Base-by-base conservation (phyloP, 768 basidiomycete species). In the Boletus reticuloceps region DNA sequence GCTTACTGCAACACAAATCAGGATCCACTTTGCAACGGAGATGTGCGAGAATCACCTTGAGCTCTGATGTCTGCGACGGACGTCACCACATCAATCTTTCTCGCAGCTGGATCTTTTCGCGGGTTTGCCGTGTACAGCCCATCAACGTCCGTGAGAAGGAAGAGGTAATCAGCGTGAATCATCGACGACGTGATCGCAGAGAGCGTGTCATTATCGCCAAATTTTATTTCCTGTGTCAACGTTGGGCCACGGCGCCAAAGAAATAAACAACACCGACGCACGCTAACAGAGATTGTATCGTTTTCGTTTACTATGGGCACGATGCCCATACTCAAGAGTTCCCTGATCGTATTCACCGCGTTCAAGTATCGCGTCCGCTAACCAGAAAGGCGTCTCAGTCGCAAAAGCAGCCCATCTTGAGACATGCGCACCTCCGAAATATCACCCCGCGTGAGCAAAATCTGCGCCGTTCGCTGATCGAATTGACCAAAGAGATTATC, bases 281-380 rank as follows among this genome's bases (percentile, higher is more conserved):
- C 94, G 74, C 93, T 94, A 55, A 99, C 97, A 22, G 95, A 96
- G 36, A 99, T 86, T 0, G 97, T 98, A 69, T 99, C 97, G 64
- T 99, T 99, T 72, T 99, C 97, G 71, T 99, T 99, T 51, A 99
- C 94, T 59, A 99, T 98, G 4, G 97, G 97, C 1, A 99, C 85
- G 0, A 98, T 92, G 16, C 95, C 96, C 88, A 98, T 90, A 4
- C 83, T 83, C 27, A 99, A 74, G 12, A 99, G 78, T 64, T 98
- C 94, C 36, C 88, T 87, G 70, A 99, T 82, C 0, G 97, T 98
- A 64, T 97, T 98, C 53, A 94, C 91, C 0, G 96, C 97, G 68
- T 99, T 99, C 53, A 98, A 73, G 68, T 98, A 99, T 58, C 97
- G 82, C 12, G 94, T 96, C 39, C 95, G 80, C 96, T 98, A 66